Conservation (phyloP, 257 asterid species). For the Nicotiana otophora region DNA sequence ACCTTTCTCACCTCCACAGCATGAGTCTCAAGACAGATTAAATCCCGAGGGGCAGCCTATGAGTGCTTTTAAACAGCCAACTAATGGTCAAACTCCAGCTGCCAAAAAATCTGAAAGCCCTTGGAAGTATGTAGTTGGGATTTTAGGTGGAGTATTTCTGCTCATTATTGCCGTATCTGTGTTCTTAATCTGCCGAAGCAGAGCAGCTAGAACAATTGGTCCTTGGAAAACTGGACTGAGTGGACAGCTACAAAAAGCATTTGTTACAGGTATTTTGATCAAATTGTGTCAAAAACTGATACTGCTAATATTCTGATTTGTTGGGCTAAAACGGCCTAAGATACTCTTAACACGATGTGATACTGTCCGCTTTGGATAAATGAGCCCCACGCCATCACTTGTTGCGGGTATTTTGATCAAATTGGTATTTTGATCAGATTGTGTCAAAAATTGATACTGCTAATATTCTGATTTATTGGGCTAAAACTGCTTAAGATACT, state of each 20-base stretch:
- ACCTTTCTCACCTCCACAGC: slow-evolving; percentile 21
- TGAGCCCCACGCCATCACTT: too few species aligned
- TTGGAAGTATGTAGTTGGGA: slow-evolving; percentile 41
- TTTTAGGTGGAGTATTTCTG: slow-evolving; percentile 34
- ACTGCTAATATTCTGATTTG: background rate
- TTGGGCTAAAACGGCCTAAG: too few species aligned
- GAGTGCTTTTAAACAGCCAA: slow-evolving; percentile 6
- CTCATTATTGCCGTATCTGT: slow-evolving; percentile 30
- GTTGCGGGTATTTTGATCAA: too few species aligned
- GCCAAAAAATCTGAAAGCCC: slow-evolving; percentile 23
- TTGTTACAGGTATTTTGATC: slow-evolving; percentile 53
- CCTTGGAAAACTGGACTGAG: slow-evolving; percentile 96
- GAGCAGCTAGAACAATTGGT: slow-evolving; percentile 51
- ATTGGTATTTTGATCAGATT: too few species aligned
- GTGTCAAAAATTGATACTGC: too few species aligned
- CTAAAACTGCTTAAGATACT: too few species aligned
- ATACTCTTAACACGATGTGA: too few species aligned
- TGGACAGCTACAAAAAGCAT: slow-evolving; percentile 93
- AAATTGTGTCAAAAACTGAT: background rate
- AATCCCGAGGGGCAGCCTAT: slow-evolving; percentile 1
- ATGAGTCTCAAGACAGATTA: slow-evolving; percentile 6
- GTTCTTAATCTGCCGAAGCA: slow-evolving; percentile 42
- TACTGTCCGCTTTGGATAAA: too few species aligned
- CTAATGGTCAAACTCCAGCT: slow-evolving; percentile 14
- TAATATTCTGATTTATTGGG: too few species aligned